A percentile compares a stretch with the other conserved stretches of the same genome.
These are phyloP conservation scores for Suhomyces canberraensis DNA, from an alignment of 805 yeast genomes.

Conservation along the genomic window DNA sequence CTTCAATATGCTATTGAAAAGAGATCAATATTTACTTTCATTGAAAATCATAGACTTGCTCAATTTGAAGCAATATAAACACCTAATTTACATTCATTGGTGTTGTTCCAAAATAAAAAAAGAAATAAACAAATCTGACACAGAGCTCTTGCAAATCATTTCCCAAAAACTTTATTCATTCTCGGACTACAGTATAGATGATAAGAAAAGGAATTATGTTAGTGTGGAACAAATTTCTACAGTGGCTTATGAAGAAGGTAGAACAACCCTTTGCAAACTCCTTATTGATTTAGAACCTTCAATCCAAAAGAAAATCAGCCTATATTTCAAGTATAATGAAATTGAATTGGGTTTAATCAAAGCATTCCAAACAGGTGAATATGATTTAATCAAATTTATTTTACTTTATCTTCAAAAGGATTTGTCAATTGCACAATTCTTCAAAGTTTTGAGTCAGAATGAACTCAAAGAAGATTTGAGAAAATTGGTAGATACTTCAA, in stretches of 20 bases:
- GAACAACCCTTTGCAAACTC: conserved; percentile 61
- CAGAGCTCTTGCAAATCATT: conserved; percentile 51
- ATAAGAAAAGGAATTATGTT: conserved; percentile 34
- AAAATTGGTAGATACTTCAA: conserved; percentile 14
- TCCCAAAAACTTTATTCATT: conserved; percentile 41
- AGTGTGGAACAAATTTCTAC: conserved; percentile 59
- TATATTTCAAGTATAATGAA: conserved; percentile 70
- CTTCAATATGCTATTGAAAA: conserved; percentile 52
- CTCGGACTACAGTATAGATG: conserved; percentile 5
- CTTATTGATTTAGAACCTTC: conserved; percentile 69
- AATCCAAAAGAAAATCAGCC: conserved; percentile 52
- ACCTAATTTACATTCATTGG: conserved; percentile 68
- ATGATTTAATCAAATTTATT: conserved; percentile 58
- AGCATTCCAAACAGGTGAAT: conserved; percentile 58
- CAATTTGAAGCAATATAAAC: conserved; percentile 38
- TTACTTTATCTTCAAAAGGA: conserved; percentile 53
- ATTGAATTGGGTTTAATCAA: conserved; percentile 64
- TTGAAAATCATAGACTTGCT: conserved; percentile 54
- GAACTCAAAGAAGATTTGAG: conserved; percentile 27
- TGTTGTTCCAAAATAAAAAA: conserved; percentile 65
- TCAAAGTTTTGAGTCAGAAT: conserved; percentile 55
- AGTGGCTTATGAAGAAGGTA: conserved; percentile 78
- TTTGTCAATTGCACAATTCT: conserved; percentile 63
- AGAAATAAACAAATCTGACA: conserved; percentile 55
- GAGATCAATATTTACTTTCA: conserved; percentile 61